Base-by-base conservation (phyloP, 2,329 filamentous ascomycete genomes). In the Aspergillus fructus region DNA sequence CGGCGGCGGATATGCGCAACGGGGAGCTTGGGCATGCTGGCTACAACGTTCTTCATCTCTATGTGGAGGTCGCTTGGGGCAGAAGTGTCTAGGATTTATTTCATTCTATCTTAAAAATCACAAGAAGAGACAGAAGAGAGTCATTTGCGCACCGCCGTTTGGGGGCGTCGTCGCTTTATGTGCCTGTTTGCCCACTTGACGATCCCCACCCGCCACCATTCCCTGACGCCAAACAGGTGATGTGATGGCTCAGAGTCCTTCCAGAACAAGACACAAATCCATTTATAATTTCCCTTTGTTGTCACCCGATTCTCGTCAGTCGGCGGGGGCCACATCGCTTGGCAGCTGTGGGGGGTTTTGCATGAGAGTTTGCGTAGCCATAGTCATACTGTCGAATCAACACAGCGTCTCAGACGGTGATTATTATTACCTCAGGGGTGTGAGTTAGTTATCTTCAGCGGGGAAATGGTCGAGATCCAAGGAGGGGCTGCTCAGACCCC, bases 1-100 rank as follows among this genome's bases (percentile, higher is more conserved):
- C 72, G 64, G 45, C 70, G 74, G 62, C 69, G 73, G 65, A 74
- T 70, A 63, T 71, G 69, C 62, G 69, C 66, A 54, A 73, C 66
- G 55, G 54, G 48, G 24, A 61, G 33, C 50, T 61, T 57, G 17
- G 71, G 68, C 74, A 76, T 75, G 56, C 75, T 75, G 53, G 55
- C 59, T 69, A 60, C 59, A 59, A 19, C 40, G 39, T 43, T 46
- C 47, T 48, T 23, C 11, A 33, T 19, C 15, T 24, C 19, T 23
- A 41, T 37, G 7, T 54, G 46, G 34, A 40, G 23, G 41, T 59
- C 43, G 53, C 49, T 41, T 56, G 30, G 37, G 27, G 40, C 37
- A 54, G 23, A 42, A 34, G 48, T 47, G 19, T 43, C 37, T 27
- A 53, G 40, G 40, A n/a, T 27, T 53, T 49, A 53, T 40, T 59